Evolutionary conservation across 75 land plant genomes (phyloP).

Genomic region (Pinus tabuliformis): DNA sequence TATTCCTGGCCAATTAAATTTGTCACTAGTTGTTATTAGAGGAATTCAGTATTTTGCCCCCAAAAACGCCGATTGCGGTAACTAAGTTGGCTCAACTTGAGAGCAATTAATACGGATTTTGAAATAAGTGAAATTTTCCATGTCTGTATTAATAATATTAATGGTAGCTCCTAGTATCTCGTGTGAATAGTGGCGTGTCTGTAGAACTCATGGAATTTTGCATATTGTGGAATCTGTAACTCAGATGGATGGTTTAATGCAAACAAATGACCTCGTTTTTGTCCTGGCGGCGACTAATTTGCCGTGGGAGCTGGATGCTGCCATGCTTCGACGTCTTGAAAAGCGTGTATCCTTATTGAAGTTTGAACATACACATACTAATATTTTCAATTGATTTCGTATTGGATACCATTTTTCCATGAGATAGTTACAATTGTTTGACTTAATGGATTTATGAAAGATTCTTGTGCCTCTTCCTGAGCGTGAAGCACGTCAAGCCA

Average conservation of each 20-base stretch:
- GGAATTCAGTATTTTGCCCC: no score
- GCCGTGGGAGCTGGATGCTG: conserved; percentile 98
- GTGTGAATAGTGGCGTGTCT: not conserved
- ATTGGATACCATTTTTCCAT: not conserved
- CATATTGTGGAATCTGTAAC: not conserved
- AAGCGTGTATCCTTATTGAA: conserved; percentile 69
- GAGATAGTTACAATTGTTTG: not conserved
- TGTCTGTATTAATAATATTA: no score
- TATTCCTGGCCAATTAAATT: no score
- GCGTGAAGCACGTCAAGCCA: conserved; percentile 86
- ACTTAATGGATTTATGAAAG: conserved; percentile 17
- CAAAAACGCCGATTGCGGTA: no score
- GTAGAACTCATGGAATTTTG: not conserved
- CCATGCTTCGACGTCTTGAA: conserved; percentile 97
- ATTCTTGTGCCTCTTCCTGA: conserved; percentile 98
- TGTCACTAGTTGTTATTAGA: no score
- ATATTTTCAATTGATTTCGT: not conserved
- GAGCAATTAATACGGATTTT: no score
- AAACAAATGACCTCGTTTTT: conserved; percentile 89
- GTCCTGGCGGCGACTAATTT: conserved; percentile 96
- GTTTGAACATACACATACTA: not conserved
- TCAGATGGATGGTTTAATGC: conserved; percentile 97
- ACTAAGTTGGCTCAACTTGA: no score
- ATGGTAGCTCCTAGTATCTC: no score
- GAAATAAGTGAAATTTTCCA: no score